Evolutionary conservation across 2,329 filamentous ascomycete genomes (phyloP), one percentile per base, ranked within the genome.

Genomic region (Achaetomium macrosporum): DNA sequence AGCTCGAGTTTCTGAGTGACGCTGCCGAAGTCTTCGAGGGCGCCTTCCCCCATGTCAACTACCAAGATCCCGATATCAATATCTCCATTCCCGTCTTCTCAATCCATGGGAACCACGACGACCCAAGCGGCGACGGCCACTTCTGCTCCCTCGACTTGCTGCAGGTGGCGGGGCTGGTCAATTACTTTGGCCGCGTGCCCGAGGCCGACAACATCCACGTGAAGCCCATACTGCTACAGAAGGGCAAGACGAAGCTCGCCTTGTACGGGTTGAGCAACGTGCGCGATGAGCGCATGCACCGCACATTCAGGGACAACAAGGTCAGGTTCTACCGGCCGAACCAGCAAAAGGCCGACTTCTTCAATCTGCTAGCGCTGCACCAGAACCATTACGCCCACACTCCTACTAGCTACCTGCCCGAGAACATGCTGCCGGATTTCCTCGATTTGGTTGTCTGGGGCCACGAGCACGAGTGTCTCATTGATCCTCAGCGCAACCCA

Each of bases 91-190:
- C 93, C 0, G 90, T 99, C 29, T 99, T 99, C 67, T 96, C 92
- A 0, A 99, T 99, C 39, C 95, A 99, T 64, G 93, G 93, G 42
- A 99, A 99, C 65, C 93, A 99, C 67, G 93, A 99, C 65, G 93
- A 99, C 66, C 93, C 93, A 0, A 95, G 91, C n/a, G 93, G 93
- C 10, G 91, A 96, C 64, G 93, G 91, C 11, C 89, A 95, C 66
- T 85, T 87, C 59, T 95, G 93, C 58, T 91, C 92, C 0, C 77
- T 99, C 11, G 93, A 99, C 67, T 72, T 99, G 15, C 77, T 99
- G 4, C 90, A 97, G 67, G 86, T 93, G 1, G 90, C 91, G 0
- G 93, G 93, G 0, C 73, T 99, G 13, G 76, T 99, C 62, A 99
- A 99, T 69, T 99, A 97, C 73, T 99, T 93, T 67, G 93, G 93